A percentile compares a stretch with the other conserved stretches of the same genome.
These are phyloP conservation scores for Corylus americana DNA, from an alignment of 306 rosid species.

Conservation along the genomic window DNA sequence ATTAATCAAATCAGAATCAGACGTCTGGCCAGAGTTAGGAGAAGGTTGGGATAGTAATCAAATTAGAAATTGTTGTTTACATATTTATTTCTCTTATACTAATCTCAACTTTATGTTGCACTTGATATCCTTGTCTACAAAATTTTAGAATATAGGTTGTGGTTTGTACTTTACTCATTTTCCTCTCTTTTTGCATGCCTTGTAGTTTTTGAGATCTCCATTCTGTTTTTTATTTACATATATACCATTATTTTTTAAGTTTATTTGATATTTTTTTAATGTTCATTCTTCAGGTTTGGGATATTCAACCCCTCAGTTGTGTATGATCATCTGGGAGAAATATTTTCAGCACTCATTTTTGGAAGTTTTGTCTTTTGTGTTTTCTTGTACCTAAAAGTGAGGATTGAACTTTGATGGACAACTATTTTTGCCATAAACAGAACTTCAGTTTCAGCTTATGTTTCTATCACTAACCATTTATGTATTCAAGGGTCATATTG, in stretches of 20 bases:
- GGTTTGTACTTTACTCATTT: neutral
- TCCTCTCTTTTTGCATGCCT: neutral
- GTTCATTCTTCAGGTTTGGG: slow-evolving; percentile 71
- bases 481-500: slow-evolving; percentile 72
- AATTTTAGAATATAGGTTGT: neutral
- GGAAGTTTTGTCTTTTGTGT: slow-evolving; percentile 91
- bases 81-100: neutral
- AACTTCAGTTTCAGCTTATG: slow-evolving; percentile 6
- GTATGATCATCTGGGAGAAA: slow-evolving; percentile 95
- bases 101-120: neutral
- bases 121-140: neutral
- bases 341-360: slow-evolving; percentile 77
- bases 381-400: slow-evolving; percentile 84
- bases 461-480: slow-evolving; percentile 29
- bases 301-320: slow-evolving; percentile 83
- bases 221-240: slow-evolving; percentile 1
- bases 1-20: no score
- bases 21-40: no score
- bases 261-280: slow-evolving; percentile 14
- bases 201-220: neutral
- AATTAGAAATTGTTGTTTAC: neutral
- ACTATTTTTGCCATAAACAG: neutral
- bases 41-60: neutral
- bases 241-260: neutral
- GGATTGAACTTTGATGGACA: slow-evolving; percentile 21